Conservation (phyloP, 495 filamentous ascomycete genomes). For the Wilcoxina mikolae region DNA sequence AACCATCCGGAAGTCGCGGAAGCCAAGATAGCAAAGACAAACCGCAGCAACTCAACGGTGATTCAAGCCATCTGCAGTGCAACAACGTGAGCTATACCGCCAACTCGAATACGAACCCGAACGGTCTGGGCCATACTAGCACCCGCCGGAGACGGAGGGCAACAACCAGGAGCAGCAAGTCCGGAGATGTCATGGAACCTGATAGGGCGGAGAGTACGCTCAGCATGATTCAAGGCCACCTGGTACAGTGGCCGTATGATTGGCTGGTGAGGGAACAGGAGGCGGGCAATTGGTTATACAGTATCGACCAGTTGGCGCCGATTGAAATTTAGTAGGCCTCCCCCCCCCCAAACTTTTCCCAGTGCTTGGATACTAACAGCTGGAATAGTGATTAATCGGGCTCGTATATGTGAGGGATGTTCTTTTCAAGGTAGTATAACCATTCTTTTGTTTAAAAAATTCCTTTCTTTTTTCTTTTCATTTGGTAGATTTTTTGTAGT, state of each 20-base stretch:
- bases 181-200: slow-evolving; percentile 57
- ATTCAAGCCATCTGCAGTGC: neutral
- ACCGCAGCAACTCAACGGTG: neutral
- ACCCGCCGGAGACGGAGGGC: slow-evolving; percentile 48
- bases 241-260: slow-evolving; percentile 88
- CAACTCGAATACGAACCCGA: neutral
- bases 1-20: neutral
- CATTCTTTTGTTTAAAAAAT: neutral
- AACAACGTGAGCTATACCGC: neutral
- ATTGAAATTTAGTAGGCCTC: slow-evolving; percentile 90
- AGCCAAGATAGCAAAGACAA: slow-evolving; percentile 2
- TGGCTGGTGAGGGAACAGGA: slow-evolving; percentile 85
- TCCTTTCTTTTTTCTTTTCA: neutral
- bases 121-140: slow-evolving; percentile 26
- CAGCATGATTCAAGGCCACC: slow-evolving; percentile 66
- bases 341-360: neutral
- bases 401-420: slow-evolving; percentile 5
- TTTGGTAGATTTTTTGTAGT: neutral
- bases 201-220: slow-evolving; percentile 67
- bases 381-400: slow-evolving; percentile 15
- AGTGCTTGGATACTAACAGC: slow-evolving; percentile 4
- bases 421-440: no score
- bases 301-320: slow-evolving; percentile 86
- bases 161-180: slow-evolving; percentile 58
- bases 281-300: slow-evolving; percentile 92